Base-by-base conservation (phyloP, 2,329 filamentous ascomycete genomes). In the Alternaria ventricosa region DNA sequence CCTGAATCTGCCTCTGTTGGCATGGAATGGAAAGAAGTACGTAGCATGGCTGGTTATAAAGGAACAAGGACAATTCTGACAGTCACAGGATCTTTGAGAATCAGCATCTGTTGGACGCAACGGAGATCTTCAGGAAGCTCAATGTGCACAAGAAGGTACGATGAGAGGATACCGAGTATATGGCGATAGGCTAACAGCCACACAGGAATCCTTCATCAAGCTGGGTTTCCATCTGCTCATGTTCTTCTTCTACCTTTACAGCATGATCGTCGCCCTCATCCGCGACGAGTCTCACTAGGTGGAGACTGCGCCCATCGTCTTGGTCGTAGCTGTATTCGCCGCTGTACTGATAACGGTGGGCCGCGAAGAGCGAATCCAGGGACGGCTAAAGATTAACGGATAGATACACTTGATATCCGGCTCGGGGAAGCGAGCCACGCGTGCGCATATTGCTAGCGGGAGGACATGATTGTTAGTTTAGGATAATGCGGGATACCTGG, bases 211-310 rank as follows among this genome's bases (percentile, higher is more conserved):
- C 0, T 99, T 99, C 82, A 90, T 96, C 85, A 99, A 99, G 86
- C 92, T 99, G 46, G 96, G 95, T 60, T 99, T 99, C 87, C 96
- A 99, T 83, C 87, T 99, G 65, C 82, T 99, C 84, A 97, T 99
- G 94, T 99, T 99, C 89, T 99, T 99, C 90, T 99, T 98, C 89
- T 99, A 99, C 85, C 91, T 99, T 61, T 97, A 97, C 88, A 96
- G 92, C 90, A 96, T 96, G 92, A 96, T 96, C 74, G 95, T 97
- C 69, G 95, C 96, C 71, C 88, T 99, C 68, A 99, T 99, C 86
- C 90, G 92, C 78, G 96, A 98, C 82, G 96, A 99, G 84, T 89
- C 92, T 64, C 88, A 94, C 83, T 97, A 72, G 79, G 76, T 59
- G 66, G 79, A 75, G 77, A 75, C 12, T 50, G 5, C 36, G 20